Conservation (phyloP, 345 rosid species). For the Psidium guajava region DNA sequence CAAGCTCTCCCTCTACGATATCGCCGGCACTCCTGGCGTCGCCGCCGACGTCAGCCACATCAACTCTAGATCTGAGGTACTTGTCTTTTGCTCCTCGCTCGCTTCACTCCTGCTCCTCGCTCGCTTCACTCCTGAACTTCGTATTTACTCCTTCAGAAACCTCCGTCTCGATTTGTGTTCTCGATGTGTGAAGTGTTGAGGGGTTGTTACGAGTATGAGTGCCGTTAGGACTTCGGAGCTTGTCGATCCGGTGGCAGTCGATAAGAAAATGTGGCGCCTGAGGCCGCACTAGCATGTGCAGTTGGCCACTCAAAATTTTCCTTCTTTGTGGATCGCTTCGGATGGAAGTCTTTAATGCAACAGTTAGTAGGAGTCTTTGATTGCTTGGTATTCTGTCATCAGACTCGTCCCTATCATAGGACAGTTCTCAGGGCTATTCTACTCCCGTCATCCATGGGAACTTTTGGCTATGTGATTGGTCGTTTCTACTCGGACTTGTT, state of each 20-base stretch:
- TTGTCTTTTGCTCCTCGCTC: background rate
- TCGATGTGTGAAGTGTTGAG: background rate
- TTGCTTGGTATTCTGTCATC: background rate
- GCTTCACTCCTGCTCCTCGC: background rate
- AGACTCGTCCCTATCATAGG: background rate
- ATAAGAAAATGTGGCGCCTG: background rate
- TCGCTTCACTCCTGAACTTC: background rate
- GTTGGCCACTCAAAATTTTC: background rate
- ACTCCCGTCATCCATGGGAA: no score
- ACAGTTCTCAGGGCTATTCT: no score
- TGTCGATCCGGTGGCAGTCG: background rate
- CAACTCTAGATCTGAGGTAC: conserved; percentile 16
- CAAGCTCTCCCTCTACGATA: conserved; percentile 21
- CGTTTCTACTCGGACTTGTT: background rate
- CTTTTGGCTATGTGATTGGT: no score
- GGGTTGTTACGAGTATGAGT: background rate
- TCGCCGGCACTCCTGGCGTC: conserved; percentile 33
- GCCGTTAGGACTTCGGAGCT: background rate
- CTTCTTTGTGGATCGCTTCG: background rate
- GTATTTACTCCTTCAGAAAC: background rate
- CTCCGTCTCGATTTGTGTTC: background rate
- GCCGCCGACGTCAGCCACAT: conserved; percentile 36
- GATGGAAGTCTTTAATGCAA: background rate
- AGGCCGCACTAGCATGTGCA: background rate
- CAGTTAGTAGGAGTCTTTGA: background rate